phyloP scores from a whole-genome alignment of 371 early-diverging fungal species.

The Cokeromyces recurvatus region DNA sequence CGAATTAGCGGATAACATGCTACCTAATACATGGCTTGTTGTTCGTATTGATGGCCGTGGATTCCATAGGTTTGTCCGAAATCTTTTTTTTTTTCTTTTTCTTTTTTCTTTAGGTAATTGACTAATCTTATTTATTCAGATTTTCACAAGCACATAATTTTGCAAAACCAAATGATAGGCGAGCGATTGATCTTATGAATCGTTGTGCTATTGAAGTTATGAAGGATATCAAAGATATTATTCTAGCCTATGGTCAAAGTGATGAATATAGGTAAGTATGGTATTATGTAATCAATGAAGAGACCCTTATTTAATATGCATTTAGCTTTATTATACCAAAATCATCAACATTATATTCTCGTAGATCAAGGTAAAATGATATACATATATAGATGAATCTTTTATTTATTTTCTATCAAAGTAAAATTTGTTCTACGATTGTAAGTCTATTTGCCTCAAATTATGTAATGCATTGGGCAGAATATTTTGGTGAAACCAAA shows the following conservation, averaged over 20 bases:
- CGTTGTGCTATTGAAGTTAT: slow-evolving; percentile 74
- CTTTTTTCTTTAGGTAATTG: too few species aligned
- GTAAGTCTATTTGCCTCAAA: slow-evolving; percentile 83
- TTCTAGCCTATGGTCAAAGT: slow-evolving; percentile 88
- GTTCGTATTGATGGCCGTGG: slow-evolving; percentile 93
- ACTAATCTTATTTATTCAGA: slow-evolving; percentile 20
- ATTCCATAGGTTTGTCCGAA: too few species aligned
- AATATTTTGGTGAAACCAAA: slow-evolving; percentile 61
- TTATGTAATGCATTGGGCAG: slow-evolving; percentile 80
- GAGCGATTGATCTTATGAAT: slow-evolving; percentile 86
- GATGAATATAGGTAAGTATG: slow-evolving; percentile 81
- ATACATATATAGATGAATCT: neutral
- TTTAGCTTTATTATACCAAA: slow-evolving; percentile 71
- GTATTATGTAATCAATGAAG: neutral
- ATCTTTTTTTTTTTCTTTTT: too few species aligned
- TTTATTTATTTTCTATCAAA: slow-evolving; percentile 5
- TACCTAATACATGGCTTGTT: slow-evolving; percentile 85
- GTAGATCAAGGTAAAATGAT: slow-evolving; percentile 62
- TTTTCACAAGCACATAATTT: slow-evolving; percentile 85
- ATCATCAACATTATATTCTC: slow-evolving; percentile 65
- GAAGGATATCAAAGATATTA: slow-evolving; percentile 77
- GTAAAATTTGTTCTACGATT: slow-evolving; percentile 83
- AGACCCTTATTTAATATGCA: neutral
- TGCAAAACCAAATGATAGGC: slow-evolving; percentile 87
- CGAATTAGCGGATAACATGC: slow-evolving; percentile 71